These are phyloP conservation scores for Lipomyces sp. DNA, from an alignment of 805 yeast genomes.

Conservation along the genomic window DNA sequence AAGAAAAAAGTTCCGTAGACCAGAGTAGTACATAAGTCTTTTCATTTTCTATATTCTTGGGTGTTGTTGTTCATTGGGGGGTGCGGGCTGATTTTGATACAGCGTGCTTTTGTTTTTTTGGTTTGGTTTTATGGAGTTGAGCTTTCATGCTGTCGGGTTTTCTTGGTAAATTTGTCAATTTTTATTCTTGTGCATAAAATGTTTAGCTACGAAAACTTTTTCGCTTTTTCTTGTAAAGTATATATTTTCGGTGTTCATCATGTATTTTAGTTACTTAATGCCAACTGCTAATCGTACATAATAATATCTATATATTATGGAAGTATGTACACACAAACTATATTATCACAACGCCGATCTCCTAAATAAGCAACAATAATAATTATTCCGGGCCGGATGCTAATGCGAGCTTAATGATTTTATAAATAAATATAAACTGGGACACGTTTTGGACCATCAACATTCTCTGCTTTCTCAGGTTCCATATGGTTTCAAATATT, in stretches of 20 bases:
- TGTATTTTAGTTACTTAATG: not conserved
- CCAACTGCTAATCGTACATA: constrained; percentile 3
- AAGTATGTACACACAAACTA: not conserved
- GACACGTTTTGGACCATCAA: constrained; percentile 51
- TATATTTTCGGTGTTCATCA: not conserved
- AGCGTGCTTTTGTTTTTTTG: constrained; percentile 8
- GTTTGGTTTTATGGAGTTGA: constrained; percentile 6
- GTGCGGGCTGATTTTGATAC: not conserved
- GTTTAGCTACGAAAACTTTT: not conserved
- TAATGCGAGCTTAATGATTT: constrained; percentile 20
- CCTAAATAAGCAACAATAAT: not conserved
- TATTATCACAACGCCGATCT: not conserved
- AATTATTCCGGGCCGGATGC: not conserved
- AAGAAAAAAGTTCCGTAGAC: constrained; percentile 20
- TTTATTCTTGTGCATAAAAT: not conserved
- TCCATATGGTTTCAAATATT: constrained; percentile 43
- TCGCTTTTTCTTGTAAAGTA: constrained; percentile 4
- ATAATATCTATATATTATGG: not conserved
- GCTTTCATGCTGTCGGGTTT: not conserved
- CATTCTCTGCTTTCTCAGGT: constrained; percentile 49
- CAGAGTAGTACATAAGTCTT: not conserved
- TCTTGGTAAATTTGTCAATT: not conserved
- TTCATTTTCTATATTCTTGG: not conserved
- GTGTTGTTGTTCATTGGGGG: not conserved
- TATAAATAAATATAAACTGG: constrained; percentile 49